Percentiles rank a stretch among this genome's conserved stretches.
These are phyloP conservation scores for Hanseniaspora guilliermondii DNA, from an alignment of 805 yeast genomes.

Conservation along the genomic window DNA sequence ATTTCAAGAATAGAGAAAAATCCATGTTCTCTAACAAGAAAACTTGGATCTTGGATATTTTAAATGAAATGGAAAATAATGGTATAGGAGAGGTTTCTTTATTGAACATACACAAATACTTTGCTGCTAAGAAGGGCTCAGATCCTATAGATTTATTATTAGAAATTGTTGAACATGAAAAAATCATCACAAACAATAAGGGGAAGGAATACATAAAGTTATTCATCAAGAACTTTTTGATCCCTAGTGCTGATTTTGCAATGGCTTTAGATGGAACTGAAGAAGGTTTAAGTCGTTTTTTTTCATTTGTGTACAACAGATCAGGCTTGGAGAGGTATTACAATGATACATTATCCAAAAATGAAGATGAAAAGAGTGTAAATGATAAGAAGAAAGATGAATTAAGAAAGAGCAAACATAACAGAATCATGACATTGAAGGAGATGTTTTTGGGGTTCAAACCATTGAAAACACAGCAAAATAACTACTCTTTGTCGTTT, in stretches of 20 bases:
- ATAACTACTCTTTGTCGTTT: conserved; percentile 15
- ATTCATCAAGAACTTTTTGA: conserved; percentile 1
- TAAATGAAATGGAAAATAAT: conserved; percentile 2
- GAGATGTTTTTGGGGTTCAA: conserved; percentile 24
- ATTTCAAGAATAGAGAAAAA: background rate
- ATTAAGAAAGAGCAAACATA: background rate
- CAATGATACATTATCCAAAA: background rate
- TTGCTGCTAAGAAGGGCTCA: background rate
- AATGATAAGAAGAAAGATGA: background rate
- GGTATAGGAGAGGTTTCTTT: conserved; percentile 6
- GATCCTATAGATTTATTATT: background rate
- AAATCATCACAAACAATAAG: background rate
- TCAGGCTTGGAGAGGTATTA: conserved; percentile 25
- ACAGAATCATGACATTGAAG: conserved; percentile 3
- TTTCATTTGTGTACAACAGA: conserved; percentile 23
- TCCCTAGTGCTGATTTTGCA: background rate
- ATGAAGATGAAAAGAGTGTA: conserved; percentile 4
- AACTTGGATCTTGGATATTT: conserved; percentile 3
- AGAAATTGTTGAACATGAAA: background rate
- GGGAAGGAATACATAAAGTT: background rate
- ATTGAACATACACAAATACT: background rate
- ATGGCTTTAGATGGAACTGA: conserved; percentile 6
- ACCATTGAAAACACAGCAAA: conserved; percentile 6
- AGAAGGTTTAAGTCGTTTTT: conserved; percentile 18
- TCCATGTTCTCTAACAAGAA: background rate